phyloP scores from a whole-genome alignment of 2,329 filamentous ascomycete genomes.

The Calonectria hongkongensis region DNA sequence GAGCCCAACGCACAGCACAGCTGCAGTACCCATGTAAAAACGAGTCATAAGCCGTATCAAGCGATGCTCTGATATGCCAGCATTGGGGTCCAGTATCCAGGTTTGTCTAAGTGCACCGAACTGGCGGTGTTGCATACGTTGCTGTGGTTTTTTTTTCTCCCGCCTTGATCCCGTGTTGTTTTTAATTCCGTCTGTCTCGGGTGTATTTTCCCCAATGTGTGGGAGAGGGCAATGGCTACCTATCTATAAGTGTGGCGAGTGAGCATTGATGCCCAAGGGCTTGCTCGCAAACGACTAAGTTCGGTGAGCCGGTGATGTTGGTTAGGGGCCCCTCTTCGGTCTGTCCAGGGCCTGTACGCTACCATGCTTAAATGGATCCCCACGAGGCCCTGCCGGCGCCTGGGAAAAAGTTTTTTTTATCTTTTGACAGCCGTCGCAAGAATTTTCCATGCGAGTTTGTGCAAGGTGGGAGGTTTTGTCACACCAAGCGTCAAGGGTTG shows the following conservation, averaged over 20 bases:
- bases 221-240: slow-evolving; percentile 23
- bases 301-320: slow-evolving; percentile 37
- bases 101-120: slow-evolving; percentile 22
- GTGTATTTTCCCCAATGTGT: slow-evolving; percentile 15
- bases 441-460: slow-evolving; percentile 19
- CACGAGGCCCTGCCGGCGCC: slow-evolving; percentile 31
- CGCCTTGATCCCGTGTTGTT: not conserved
- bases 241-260: slow-evolving; percentile 28
- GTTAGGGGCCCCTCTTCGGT: slow-evolving; percentile 34
- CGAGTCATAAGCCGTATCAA: slow-evolving; percentile 34
- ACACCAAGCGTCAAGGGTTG: slow-evolving; percentile 11
- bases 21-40: slow-evolving; percentile 37
- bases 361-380: slow-evolving; percentile 30
- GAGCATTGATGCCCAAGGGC: slow-evolving; percentile 42
- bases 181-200: not conserved
- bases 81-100: slow-evolving; percentile 6
- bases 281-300: not conserved
- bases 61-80: slow-evolving; percentile 27
- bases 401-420: slow-evolving; percentile 25
- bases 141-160: slow-evolving; percentile 8
- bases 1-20: slow-evolving; percentile 34
- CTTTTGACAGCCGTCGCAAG: slow-evolving; percentile 24
- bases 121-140: slow-evolving; percentile 1
- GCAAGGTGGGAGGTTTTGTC: slow-evolving; percentile 11
- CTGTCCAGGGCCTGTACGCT: slow-evolving; percentile 28